Evolutionary conservation across 306 rosid genomes (phyloP).

Genomic region (Cicer pinnatifidum): DNA sequence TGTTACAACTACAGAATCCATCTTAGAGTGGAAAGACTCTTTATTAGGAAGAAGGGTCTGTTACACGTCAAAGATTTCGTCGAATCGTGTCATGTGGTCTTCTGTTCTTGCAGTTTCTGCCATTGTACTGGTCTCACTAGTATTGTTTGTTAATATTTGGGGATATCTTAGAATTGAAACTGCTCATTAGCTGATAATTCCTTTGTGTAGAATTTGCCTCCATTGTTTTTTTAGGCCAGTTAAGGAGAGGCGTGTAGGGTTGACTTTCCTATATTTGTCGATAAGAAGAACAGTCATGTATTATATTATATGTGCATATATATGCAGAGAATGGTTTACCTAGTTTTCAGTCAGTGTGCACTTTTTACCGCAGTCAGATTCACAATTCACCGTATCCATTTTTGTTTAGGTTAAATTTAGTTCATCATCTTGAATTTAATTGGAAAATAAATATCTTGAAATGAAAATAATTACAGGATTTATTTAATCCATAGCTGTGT

Average conservation of each 20-base stretch:
- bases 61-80: slow-evolving; percentile 42
- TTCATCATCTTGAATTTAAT: slow-evolving; percentile 1
- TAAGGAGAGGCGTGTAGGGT: slow-evolving; percentile 45
- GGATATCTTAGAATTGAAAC: slow-evolving; percentile 51
- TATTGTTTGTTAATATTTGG: slow-evolving; percentile 56
- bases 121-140: slow-evolving; percentile 45
- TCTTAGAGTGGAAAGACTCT: slow-evolving; percentile 21
- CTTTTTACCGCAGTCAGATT: slow-evolving; percentile 14
- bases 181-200: slow-evolving; percentile 40
- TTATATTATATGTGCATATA: slow-evolving; percentile 30
- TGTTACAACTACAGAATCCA: slow-evolving; percentile 27
- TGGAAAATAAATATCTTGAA: neutral
- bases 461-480: neutral
- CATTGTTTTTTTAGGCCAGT: slow-evolving; percentile 36
- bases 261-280: slow-evolving; percentile 40
- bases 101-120: slow-evolving; percentile 52
- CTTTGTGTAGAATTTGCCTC: slow-evolving; percentile 39
- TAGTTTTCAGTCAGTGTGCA: neutral
- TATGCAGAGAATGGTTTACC: slow-evolving; percentile 29
- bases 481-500: neutral
- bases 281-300: slow-evolving; percentile 18
- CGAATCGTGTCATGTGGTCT: slow-evolving; percentile 46
- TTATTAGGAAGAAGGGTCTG: slow-evolving; percentile 39
- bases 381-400: slow-evolving; percentile 1
- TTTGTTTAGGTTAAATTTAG: slow-evolving; percentile 6